Evolutionary conservation across 768 basidiomycete species (phyloP).

Genomic region (Serendipita indica): DNA sequence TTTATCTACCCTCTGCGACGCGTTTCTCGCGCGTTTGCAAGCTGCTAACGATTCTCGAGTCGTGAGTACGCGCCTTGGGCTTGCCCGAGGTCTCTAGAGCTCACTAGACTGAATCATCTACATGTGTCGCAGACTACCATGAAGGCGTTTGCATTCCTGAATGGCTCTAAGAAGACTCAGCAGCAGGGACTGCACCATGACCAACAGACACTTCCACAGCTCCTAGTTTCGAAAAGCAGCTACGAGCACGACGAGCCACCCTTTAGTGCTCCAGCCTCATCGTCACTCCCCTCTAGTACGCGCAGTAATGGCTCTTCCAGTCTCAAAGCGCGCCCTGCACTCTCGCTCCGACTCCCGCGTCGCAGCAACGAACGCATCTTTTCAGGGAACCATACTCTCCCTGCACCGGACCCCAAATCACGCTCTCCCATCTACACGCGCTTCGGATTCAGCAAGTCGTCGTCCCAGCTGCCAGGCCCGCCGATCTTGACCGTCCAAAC

Average conservation of each 20-base stretch:
- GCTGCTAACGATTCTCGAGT: too few relatives aligned
- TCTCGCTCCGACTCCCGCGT: neutral
- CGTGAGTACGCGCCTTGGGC: neutral
- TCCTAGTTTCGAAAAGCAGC: too few relatives aligned
- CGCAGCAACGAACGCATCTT: conserved; percentile 1
- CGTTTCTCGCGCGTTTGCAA: neutral
- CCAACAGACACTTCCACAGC: neutral
- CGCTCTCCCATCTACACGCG: conserved; percentile 1
- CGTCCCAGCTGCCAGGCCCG: conserved; percentile 1
- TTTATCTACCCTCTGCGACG: neutral
- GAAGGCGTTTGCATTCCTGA: conserved; percentile 3
- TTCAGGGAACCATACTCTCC: neutral
- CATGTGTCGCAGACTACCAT: neutral
- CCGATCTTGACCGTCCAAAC: neutral
- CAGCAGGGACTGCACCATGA: neutral
- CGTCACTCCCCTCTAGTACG: too few relatives aligned
- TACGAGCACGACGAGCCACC: too few relatives aligned
- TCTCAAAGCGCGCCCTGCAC: neutral
- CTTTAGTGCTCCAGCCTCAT: too few relatives aligned
- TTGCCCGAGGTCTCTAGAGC: neutral
- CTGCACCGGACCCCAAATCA: neutral
- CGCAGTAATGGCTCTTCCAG: too few relatives aligned
- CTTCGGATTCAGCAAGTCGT: conserved; percentile 8
- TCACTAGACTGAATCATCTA: neutral
- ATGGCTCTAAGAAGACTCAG: neutral